phyloP scores from a whole-genome alignment of 331 rosid genomes.

The Stylosanthes scabra region DNA sequence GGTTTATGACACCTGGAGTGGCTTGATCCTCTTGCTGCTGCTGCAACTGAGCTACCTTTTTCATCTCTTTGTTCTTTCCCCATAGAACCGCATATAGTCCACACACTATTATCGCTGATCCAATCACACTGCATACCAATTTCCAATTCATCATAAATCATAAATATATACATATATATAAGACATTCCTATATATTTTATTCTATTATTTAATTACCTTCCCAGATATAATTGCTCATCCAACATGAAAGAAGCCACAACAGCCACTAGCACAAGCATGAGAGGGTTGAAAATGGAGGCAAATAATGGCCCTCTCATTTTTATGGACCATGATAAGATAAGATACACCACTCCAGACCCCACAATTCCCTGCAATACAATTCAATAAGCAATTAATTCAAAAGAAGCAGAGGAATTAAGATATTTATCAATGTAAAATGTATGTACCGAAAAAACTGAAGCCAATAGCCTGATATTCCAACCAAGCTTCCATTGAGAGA shows the following conservation, averaged over 20 bases:
- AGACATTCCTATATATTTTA: neutral
- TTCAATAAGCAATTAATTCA: neutral
- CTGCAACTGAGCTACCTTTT: constrained; percentile 35
- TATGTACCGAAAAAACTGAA: constrained; percentile 49
- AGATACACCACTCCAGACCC: constrained; percentile 49
- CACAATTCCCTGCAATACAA: constrained; percentile 48
- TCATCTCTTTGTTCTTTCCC: constrained; percentile 61
- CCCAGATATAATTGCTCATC: constrained; percentile 50
- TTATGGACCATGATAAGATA: constrained; percentile 46
- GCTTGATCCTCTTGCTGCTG: constrained; percentile 13
- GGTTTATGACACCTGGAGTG: neutral
- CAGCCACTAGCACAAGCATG: constrained; percentile 46
- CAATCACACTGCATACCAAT: constrained; percentile 51
- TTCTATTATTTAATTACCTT: constrained; percentile 39
- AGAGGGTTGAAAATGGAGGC: constrained; percentile 56
- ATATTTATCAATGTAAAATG: too few relatives aligned
- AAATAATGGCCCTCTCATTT: constrained; percentile 55
- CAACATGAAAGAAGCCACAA: constrained; percentile 42
- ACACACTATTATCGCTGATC: constrained; percentile 59
- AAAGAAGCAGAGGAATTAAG: too few relatives aligned
- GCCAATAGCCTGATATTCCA: constrained; percentile 57
- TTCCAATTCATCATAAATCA: neutral
- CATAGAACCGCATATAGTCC: constrained; percentile 72
- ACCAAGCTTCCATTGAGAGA: constrained; percentile 57
- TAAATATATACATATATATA: neutral